These are phyloP conservation scores for Plasmodium reichenowi DNA, from an alignment of 169 alveolate species.

Conservation along the genomic window DNA sequence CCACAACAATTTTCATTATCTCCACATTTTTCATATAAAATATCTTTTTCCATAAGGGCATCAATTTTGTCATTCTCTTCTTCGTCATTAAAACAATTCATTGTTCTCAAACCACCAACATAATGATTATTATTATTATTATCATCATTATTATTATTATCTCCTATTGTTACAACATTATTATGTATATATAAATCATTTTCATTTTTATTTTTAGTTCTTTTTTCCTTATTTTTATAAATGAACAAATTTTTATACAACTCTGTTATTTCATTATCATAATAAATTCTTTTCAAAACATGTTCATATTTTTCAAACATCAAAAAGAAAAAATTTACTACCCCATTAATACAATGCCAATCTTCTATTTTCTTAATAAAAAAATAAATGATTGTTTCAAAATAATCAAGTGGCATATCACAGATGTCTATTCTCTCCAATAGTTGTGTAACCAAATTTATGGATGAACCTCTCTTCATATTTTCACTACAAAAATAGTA, in stretches of 20 bases:
- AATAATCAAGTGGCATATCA: constrained; percentile 24
- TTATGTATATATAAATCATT: neutral
- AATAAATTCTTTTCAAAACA: constrained; percentile 7
- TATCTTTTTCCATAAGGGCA: neutral
- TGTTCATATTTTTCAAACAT: constrained; percentile 36
- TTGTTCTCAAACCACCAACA: neutral
- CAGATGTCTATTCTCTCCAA: constrained; percentile 14
- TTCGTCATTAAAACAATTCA: neutral
- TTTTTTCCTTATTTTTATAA: constrained; percentile 7
- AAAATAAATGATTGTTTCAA: constrained; percentile 6
- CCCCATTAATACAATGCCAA: constrained; percentile 71
- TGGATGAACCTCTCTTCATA: constrained; percentile 59
- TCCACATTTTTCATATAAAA: neutral
- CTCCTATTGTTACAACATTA: too few species aligned
- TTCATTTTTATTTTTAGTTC: neutral
- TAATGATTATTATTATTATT: neutral
- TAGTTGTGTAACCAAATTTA: constrained; percentile 31
- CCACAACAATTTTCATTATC: neutral
- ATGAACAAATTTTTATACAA: constrained; percentile 17
- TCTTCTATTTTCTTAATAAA: constrained; percentile 61
- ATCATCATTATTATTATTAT: neutral
- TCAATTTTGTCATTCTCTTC: neutral
- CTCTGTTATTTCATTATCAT: constrained; percentile 8
- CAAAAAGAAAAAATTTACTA: constrained; percentile 14
- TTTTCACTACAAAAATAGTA: constrained; percentile 36